phyloP scores from a whole-genome alignment of 495 filamentous ascomycete genomes.

The Penicillium waksmanii region DNA sequence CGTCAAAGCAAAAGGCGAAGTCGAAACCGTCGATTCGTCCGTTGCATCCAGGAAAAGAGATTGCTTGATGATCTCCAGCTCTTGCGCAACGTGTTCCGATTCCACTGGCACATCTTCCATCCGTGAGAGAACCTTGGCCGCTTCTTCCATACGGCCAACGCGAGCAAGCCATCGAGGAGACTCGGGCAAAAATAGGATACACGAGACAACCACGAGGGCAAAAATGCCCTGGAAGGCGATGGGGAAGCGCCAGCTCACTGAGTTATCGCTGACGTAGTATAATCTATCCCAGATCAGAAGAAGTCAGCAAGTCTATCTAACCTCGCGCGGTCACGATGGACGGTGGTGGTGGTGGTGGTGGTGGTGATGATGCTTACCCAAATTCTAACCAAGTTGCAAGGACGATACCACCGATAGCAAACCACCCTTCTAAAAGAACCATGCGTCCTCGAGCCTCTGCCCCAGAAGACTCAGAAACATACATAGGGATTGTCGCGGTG shows the following conservation, averaged over 20 bases:
- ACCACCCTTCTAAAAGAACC: constrained; percentile 66
- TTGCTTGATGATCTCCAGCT: constrained; percentile 66
- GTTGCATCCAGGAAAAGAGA: constrained; percentile 63
- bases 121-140: constrained; percentile 57
- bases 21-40: constrained; percentile 11
- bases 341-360: neutral
- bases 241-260: constrained; percentile 66
- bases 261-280: constrained; percentile 56
- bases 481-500: constrained; percentile 53
- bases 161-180: constrained; percentile 68
- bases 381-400: constrained; percentile 65
- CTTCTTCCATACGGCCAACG: constrained; percentile 58
- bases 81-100: constrained; percentile 55
- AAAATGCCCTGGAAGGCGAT: constrained; percentile 66
- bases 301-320: neutral
- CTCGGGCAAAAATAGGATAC: constrained; percentile 62
- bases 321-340: neutral
- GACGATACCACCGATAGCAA: constrained; percentile 65
- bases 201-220: constrained; percentile 53
- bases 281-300: constrained; percentile 27
- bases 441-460: constrained; percentile 66
- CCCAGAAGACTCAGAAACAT: constrained; percentile 68
- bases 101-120: constrained; percentile 51
- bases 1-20: constrained; percentile 26
- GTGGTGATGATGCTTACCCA: constrained; percentile 26